These are phyloP conservation scores for Mallotus japonicus DNA, from an alignment of 441 rosid species.

Conservation along the genomic window DNA sequence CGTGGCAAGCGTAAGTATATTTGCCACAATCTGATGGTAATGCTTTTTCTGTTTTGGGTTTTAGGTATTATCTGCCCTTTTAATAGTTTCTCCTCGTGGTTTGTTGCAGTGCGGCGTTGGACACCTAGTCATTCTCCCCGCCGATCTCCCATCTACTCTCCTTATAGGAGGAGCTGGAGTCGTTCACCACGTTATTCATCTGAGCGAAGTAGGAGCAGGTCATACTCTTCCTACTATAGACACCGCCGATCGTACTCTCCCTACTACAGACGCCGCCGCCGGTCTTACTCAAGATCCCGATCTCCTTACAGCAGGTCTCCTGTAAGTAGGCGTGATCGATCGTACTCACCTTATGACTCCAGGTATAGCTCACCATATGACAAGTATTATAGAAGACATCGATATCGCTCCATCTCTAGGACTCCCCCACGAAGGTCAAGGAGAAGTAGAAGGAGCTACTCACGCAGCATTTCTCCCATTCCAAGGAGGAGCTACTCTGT, in stretches of 20 bases:
- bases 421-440: conserved; percentile 29
- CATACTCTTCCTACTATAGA: conserved; percentile 38
- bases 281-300: conserved; percentile 41
- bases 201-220: conserved; percentile 38
- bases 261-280: conserved; percentile 27
- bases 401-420: conserved; percentile 18
- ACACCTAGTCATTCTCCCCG: conserved; percentile 43
- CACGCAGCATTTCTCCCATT: conserved; percentile 32
- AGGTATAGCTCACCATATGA: conserved; percentile 41
- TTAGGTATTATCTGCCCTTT: not conserved
- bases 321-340: conserved; percentile 40
- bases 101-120: conserved; percentile 37
- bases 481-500: conserved; percentile 33
- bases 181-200: conserved; percentile 43
- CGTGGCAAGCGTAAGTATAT: conserved; percentile 44
- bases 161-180: conserved; percentile 37
- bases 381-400: conserved; percentile 24
- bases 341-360: conserved; percentile 45
- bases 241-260: conserved; percentile 46
- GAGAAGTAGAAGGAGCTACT: conserved; percentile 37
- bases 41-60: not conserved
- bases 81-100: not conserved
- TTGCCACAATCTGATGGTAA: not conserved
- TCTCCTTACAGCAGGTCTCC: conserved; percentile 58
- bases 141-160: conserved; percentile 47